Evolutionary conservation across 805 yeast species (phyloP).

Genomic region (Ogataea angusta): DNA sequence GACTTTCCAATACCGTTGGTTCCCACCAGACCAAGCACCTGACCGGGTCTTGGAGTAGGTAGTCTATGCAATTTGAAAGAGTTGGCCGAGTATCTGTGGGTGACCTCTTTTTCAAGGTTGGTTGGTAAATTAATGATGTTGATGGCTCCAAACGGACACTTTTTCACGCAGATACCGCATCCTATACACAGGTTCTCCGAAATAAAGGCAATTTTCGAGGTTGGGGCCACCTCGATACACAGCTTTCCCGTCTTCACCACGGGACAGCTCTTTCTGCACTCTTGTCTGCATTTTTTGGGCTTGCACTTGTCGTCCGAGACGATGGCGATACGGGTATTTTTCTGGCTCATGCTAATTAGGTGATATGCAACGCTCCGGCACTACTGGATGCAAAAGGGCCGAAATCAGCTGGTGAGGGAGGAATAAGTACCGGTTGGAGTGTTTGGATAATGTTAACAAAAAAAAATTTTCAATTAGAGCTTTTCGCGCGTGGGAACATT

Average conservation of each 20-base stretch:
- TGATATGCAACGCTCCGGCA: neutral
- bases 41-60: constrained; percentile 99
- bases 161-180: constrained; percentile 99
- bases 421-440: neutral
- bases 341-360: constrained; percentile 29
- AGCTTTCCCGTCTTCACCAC: constrained; percentile 96
- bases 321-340: constrained; percentile 85
- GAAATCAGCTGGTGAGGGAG: neutral
- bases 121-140: constrained; percentile 95
- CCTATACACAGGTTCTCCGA: constrained; percentile 95
- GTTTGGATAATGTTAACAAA: constrained; percentile 2
- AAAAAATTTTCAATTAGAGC: constrained; percentile 8
- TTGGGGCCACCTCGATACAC: constrained; percentile 94
- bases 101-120: constrained; percentile 84
- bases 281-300: constrained; percentile 98
- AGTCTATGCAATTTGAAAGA: constrained; percentile 95
- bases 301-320: constrained; percentile 93
- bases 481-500: constrained; percentile 5
- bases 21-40: constrained; percentile 95
- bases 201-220: constrained; percentile 88
- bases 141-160: constrained; percentile 97
- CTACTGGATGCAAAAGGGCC: neutral
- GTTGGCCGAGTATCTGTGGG: constrained; percentile 97
- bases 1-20: constrained; percentile 99
- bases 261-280: constrained; percentile 95